Conservation (phyloP, 208 protist genomes). For the Leishmania arabica region DNA sequence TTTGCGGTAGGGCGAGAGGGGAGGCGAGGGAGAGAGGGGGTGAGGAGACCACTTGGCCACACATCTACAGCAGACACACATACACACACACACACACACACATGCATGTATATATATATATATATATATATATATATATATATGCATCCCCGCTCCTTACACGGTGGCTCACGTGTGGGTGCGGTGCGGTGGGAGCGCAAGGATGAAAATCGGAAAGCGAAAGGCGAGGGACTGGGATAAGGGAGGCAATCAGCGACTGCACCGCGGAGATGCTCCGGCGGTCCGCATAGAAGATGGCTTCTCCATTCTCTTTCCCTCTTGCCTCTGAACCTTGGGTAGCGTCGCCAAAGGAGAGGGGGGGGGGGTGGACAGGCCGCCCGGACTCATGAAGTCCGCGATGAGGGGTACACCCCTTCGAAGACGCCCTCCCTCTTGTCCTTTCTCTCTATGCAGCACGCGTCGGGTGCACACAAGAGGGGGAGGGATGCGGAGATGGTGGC, state of each 20-base stretch:
- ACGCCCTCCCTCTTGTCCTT: neutral
- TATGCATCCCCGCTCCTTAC: neutral
- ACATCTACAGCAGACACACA: neutral
- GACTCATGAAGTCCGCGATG: neutral
- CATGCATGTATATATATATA: neutral
- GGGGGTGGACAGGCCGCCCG: neutral
- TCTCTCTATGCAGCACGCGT: neutral
- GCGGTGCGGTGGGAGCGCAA: neutral
- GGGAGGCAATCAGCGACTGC: neutral
- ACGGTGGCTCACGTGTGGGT: neutral
- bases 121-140: neutral
- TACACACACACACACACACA: neutral
- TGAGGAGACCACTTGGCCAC: neutral
- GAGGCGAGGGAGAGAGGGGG: neutral
- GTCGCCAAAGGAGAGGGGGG: neutral
- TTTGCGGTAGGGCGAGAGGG: neutral
- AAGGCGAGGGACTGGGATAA: neutral
- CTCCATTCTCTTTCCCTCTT: neutral
- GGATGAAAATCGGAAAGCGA: too few relatives aligned
- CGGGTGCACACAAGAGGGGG: neutral
- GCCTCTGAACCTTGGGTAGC: neutral
- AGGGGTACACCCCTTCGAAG: neutral
- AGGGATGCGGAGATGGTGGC: neutral
- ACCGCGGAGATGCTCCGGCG: neutral
- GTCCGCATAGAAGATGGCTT: neutral